These are phyloP conservation scores for Acacia crassicarpa DNA, from an alignment of 306 rosid genomes.

Conservation along the genomic window DNA sequence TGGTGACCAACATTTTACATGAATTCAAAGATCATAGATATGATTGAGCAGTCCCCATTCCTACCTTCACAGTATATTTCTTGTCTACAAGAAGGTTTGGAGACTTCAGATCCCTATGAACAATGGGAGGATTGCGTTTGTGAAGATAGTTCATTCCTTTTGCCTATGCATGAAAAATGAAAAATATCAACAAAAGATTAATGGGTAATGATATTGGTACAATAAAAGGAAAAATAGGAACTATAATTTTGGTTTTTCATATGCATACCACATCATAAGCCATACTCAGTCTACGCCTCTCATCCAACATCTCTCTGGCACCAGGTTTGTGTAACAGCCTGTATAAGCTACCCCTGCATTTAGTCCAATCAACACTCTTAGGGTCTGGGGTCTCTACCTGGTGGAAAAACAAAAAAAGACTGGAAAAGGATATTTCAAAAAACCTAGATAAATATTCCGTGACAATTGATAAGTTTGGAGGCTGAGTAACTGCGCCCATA, in stretches of 20 bases:
- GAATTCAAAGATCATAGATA: conserved; percentile 2
- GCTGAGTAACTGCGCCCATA: conserved; percentile 98
- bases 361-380: conserved; percentile 30
- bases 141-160: conserved; percentile 99
- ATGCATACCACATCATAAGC: conserved; percentile 92
- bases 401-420: background rate
- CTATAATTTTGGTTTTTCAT: conserved; percentile 18
- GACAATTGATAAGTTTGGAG: conserved; percentile 95
- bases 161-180: conserved; percentile 59
- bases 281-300: conserved; percentile 86
- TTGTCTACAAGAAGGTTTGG: conserved; percentile 98
- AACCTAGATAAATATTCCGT: conserved; percentile 98
- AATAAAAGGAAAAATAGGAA: conserved; percentile 4
- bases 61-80: conserved; percentile 95
- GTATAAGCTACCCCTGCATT: conserved; percentile 97
- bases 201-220: conserved; percentile 15
- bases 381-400: conserved; percentile 19
- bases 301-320: conserved; percentile 82
- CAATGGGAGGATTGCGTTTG: conserved; percentile 91
- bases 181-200: conserved; percentile 18
- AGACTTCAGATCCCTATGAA: conserved; percentile 96
- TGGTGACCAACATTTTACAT: conserved; percentile 24
- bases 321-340: conserved; percentile 86
- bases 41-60: conserved; percentile 22
- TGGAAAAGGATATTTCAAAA: conserved; percentile 24